phyloP scores from a whole-genome alignment of 1,139 yeast genomes.

The Debaryomycetaceae sp. region DNA sequence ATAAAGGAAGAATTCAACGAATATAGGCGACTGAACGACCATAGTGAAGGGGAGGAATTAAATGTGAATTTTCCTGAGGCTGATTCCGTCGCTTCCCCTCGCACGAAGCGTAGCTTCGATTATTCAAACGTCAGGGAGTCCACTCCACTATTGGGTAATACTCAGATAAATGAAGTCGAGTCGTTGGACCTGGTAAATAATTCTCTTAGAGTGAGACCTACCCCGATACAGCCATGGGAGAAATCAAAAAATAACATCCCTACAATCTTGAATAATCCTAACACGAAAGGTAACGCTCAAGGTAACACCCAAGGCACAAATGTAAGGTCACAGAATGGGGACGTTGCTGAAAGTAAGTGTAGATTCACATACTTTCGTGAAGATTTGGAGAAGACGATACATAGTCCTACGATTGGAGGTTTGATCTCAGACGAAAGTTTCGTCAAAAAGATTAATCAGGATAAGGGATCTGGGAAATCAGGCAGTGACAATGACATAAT shows the following conservation, averaged over 20 bases:
- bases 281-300: neutral
- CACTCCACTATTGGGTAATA: conserved; percentile 30
- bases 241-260: conserved; percentile 31
- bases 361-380: conserved; percentile 91
- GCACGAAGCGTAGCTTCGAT: conserved; percentile 1
- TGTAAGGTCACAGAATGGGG: conserved; percentile 1
- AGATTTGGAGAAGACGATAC: conserved; percentile 82
- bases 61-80: conserved; percentile 25
- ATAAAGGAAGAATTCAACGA: conserved; percentile 63
- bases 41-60: conserved; percentile 8
- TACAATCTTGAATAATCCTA: conserved; percentile 23
- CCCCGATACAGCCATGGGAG: conserved; percentile 76
- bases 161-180: conserved; percentile 64
- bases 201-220: conserved; percentile 67
- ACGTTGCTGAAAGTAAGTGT: conserved; percentile 20
- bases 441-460: conserved; percentile 5
- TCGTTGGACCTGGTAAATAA: conserved; percentile 35
- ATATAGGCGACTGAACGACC: conserved; percentile 7
- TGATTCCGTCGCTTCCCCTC: conserved; percentile 13
- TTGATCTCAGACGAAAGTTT: conserved; percentile 31
- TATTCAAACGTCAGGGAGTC: conserved; percentile 12
- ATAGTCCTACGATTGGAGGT: conserved; percentile 86
- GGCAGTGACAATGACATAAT: conserved; percentile 8
- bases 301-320: conserved; percentile 3
- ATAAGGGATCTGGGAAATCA: conserved; percentile 9